Evolutionary conservation across 345 rosid species (phyloP), one percentile per base, ranked within the genome.

Genomic region (Lepidium sativum): DNA sequence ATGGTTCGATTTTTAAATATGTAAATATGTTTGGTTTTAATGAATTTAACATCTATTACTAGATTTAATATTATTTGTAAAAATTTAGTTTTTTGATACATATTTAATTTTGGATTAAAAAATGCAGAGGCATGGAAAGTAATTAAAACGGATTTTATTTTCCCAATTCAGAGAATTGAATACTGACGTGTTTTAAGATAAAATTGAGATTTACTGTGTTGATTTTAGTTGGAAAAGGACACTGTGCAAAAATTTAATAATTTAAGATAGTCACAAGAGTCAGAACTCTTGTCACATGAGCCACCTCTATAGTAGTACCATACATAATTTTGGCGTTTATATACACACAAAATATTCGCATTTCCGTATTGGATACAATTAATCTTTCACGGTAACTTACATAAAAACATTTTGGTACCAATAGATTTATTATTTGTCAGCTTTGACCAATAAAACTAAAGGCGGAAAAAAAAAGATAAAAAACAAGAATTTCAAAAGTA

Each of bases 281-380:
- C 38, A 16, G 21, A 52, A 42, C 45, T 52, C 67, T 41, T 32
- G 37, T 41, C 73, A 69, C 68, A 52, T 52, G 74, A 69, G 48
- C 68, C 55, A 70, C 41, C 56, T 70, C 74, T 69, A 60, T 69
- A 21, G 60, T 14, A 41, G 35, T 40, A 59, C 43, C 67, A 50
- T 51, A 15, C 67, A 50, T 51, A 15, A 41, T 14, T 42, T 60
- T 60, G 73, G 67, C 61, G 42, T 60, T 52, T 52, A 68, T 39
- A 37, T 6, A 43, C 9, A 27, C 12, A 42, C 43, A 55, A 49
- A 4, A 49, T 17, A 67, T 47, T 52, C 31, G 73, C 53, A 60
- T 60, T 69, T 52, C 59, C 42, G 44, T 14, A 31, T 27, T 40
- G 43, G 10, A 38, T 69, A 14, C 51, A 60, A 39, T 49, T 43